Conservation (phyloP, 1,284 basidiomycete genomes). For the Microbotryum silenes-acaulis region DNA sequence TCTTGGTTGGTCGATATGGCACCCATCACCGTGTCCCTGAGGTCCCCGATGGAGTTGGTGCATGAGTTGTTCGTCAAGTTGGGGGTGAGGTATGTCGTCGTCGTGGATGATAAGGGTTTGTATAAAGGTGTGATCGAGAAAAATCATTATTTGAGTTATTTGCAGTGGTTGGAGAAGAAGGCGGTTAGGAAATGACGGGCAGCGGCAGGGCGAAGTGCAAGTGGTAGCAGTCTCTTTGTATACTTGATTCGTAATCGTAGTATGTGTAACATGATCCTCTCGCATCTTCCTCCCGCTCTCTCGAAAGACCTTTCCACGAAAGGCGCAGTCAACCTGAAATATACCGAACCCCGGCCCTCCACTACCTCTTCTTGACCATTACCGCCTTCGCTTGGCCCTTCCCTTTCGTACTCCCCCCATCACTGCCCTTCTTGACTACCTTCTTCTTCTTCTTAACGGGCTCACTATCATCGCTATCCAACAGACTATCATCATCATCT, state of each 20-base stretch:
- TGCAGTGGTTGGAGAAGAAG: conserved; percentile 4
- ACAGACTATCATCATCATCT: background rate
- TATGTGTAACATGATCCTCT: no score
- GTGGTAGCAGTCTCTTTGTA: no score
- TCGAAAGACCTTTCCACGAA: no score
- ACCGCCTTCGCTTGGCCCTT: conserved; percentile 4
- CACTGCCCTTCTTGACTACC: background rate
- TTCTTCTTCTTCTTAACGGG: background rate
- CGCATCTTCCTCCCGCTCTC: no score
- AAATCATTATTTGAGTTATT: conserved; percentile 49
- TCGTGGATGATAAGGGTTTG: conserved; percentile 70
- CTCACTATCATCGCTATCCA: background rate
- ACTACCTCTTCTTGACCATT: no score
- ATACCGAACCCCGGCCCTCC: no score
- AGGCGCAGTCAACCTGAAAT: no score
- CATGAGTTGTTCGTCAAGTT: conserved; percentile 68
- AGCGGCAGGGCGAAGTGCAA: no score
- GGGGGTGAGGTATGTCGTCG: conserved; percentile 79
- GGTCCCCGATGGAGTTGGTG: conserved; percentile 25
- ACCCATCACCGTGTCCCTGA: conserved; percentile 21
- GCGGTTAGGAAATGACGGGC: no score
- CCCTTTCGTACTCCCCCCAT: conserved; percentile 10
- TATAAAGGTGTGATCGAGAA: conserved; percentile 89
- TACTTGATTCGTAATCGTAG: no score
- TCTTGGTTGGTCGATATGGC: conserved; percentile 29